These are phyloP conservation scores for Cystoisospora suis DNA, from an alignment of 169 alveolate genomes.

Conservation along the genomic window DNA sequence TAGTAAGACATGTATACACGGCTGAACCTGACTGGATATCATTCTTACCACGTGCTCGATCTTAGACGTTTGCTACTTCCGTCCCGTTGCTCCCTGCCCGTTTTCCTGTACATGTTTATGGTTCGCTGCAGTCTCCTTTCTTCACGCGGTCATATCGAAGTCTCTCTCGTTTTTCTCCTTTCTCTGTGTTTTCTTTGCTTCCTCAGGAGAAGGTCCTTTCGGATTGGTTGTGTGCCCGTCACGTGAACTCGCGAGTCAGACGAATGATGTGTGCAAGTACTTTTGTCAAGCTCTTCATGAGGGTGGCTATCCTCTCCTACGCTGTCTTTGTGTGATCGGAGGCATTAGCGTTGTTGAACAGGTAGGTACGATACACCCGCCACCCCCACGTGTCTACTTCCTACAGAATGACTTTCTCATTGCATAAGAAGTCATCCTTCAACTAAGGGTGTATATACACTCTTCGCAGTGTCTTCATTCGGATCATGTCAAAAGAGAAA, in stretches of 20 bases:
- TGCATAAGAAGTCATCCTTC: too few relatives aligned
- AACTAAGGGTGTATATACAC: too few relatives aligned
- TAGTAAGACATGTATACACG: not conserved
- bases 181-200: conserved; percentile 36
- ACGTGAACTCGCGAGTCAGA: conserved; percentile 93
- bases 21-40: too few relatives aligned
- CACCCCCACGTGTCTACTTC: too few relatives aligned
- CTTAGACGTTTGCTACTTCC: not conserved
- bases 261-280: conserved; percentile 83
- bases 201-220: conserved; percentile 91
- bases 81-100: not conserved
- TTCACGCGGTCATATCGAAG: not conserved
- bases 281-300: conserved; percentile 73
- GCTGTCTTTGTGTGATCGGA: conserved; percentile 81
- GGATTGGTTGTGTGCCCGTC: conserved; percentile 93
- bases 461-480: too few relatives aligned
- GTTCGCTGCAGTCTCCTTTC: not conserved
- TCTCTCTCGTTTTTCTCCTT: not conserved
- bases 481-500: too few relatives aligned
- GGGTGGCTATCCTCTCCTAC: conserved; percentile 76
- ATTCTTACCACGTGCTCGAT: too few relatives aligned
- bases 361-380: conserved; percentile 64
- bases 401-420: too few relatives aligned
- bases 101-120: not conserved
- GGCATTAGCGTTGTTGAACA: conserved; percentile 81